Conservation (phyloP, 176 grass and related monocot genomes). For the Saccharum officinarum region DNA sequence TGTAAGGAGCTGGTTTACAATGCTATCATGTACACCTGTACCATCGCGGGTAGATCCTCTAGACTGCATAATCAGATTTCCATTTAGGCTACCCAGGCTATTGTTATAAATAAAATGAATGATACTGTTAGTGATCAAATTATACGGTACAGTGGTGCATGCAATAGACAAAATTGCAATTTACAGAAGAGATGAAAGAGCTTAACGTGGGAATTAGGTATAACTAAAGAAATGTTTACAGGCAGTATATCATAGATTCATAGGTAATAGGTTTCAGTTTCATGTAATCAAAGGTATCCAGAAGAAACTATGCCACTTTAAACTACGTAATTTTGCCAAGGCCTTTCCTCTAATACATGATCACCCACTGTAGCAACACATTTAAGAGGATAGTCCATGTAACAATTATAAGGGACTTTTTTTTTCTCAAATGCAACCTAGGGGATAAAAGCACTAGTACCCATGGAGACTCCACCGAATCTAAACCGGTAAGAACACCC, state of each 20-base stretch:
- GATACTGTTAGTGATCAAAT: neutral
- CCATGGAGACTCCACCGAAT: neutral
- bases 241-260: slow-evolving; percentile 24
- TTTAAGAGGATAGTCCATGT: neutral
- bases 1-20: slow-evolving; percentile 96
- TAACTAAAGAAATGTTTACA: slow-evolving; percentile 3
- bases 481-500: neutral
- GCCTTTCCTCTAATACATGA: neutral
- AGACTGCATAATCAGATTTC: slow-evolving; percentile 59
- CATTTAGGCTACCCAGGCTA: neutral
- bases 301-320: neutral
- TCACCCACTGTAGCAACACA: neutral
- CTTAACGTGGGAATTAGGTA: neutral
- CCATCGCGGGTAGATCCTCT: slow-evolving; percentile 93
- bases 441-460: slow-evolving; percentile 8
- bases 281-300: slow-evolving; percentile 24
- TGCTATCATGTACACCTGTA: slow-evolving; percentile 95
- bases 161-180: slow-evolving; percentile 12
- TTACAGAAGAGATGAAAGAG: slow-evolving; percentile 9
- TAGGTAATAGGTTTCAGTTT: neutral
- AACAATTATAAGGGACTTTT: neutral
- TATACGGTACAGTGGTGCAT: neutral
- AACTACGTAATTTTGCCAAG: slow-evolving; percentile 13
- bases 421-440: neutral
- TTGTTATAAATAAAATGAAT: slow-evolving; percentile 27